Evolutionary conservation across 2,329 filamentous ascomycete genomes (phyloP), one percentile per base, ranked within the genome.

Genomic region (Scytalidium sp.): DNA sequence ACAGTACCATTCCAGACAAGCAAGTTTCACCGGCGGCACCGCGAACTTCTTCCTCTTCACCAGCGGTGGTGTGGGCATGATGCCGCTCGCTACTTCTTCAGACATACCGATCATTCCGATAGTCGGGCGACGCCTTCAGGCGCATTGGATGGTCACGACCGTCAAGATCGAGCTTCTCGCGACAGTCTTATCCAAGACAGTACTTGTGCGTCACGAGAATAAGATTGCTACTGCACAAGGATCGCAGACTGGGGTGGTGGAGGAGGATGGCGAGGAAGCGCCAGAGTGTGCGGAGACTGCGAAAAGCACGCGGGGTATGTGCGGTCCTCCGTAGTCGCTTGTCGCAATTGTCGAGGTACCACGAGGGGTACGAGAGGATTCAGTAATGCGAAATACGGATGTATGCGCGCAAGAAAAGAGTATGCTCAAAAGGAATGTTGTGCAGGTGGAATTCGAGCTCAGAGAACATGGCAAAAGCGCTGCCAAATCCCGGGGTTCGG

Each of bases 1-100:
- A 25, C 70, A 51, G n/a, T 69, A 77, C 75, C 75, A 78, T 47
- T 74, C 70, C 50, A 78, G 66, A 56, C 75, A 78, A 19, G 75
- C 75, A 45, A 74, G 67, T 60, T 78, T 78, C 22, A 77, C 74
- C 1, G 75, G 75, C 44, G 75, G 75, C 20, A 59, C 54, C 3
- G 55, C 54, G 39, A 63, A 61, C 45, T 62, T 63, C 57, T 57
- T 63, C 44, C 59, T 52, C 15, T 36, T 36, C 32, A 36, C 32
- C 15, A 36, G 32, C 13, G 32, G 10, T 32, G 41, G 10, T 32
- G 41, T 7, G 32, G 11, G 5, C 13, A n/a, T 4, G 32, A 36
- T 36, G 32, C 32, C 32, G 17, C 32, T n/a, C 6, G n/a, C n/a
- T n/a, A 36, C 8, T 5, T 10, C 17, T n/a, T 36, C 32, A 36